phyloP scores from a whole-genome alignment of 768 basidiomycete genomes.

The Russula sp. region DNA sequence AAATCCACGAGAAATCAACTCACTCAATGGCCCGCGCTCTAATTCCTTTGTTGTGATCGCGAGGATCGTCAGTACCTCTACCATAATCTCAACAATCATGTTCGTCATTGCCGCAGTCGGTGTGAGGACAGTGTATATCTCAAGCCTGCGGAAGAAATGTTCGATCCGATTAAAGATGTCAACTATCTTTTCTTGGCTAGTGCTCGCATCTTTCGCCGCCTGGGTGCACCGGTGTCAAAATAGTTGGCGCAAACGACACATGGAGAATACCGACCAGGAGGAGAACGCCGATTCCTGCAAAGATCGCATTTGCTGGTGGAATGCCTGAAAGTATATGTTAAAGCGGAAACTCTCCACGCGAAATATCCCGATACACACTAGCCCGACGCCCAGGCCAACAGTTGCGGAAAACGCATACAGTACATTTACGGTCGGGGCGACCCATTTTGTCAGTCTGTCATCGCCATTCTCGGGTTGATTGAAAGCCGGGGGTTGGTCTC shows the following conservation, averaged over 20 bases:
- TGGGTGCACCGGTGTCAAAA: not conserved
- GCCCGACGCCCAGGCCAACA: not conserved
- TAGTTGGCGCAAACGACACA: not conserved
- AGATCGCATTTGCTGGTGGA: not conserved
- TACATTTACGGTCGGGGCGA: not conserved
- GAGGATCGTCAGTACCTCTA: not conserved
- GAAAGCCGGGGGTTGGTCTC: not conserved
- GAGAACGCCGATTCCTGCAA: not conserved
- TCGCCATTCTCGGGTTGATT: not conserved
- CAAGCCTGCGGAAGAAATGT: too few relatives aligned
- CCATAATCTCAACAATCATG: not conserved
- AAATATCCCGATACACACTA: not conserved
- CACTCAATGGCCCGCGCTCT: constrained; percentile 5
- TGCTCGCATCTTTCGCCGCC: not conserved
- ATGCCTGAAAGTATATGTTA: not conserved
- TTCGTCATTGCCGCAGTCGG: not conserved
- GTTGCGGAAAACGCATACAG: not conserved
- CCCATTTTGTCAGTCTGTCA: not conserved
- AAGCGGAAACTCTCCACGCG: not conserved
- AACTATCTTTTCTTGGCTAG: not conserved
- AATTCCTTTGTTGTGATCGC: not conserved
- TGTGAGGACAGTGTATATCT: too few relatives aligned
- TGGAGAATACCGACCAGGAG: not conserved
- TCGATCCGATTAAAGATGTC: not conserved
- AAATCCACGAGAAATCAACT: not conserved